Evolutionary conservation across 768 basidiomycete species (phyloP).

Genomic region (Ramaria sp.): DNA sequence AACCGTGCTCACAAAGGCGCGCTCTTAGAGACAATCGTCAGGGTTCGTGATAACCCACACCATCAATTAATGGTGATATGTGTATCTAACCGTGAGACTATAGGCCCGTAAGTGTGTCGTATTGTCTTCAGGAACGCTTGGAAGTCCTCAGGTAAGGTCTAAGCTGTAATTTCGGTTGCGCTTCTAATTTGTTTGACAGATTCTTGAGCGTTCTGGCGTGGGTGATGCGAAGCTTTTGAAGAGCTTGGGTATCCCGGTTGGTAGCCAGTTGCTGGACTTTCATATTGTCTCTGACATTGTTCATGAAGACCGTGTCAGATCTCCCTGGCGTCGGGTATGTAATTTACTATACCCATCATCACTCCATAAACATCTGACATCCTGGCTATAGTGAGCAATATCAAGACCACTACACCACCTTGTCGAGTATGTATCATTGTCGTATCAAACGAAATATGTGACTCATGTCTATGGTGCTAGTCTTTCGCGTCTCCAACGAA

Average conservation of each 20-base stretch:
- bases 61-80: not conserved
- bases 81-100: constrained; percentile 18
- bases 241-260: constrained; percentile 8
- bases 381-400: constrained; percentile 43
- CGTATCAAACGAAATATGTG: not conserved
- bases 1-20: constrained; percentile 44
- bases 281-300: constrained; percentile 27
- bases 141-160: constrained; percentile 40
- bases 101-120: constrained; percentile 59
- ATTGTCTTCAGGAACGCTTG: constrained; percentile 54
- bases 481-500: constrained; percentile 60
- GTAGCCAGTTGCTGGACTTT: not conserved
- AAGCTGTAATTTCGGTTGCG: not conserved
- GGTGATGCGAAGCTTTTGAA: constrained; percentile 44
- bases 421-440: constrained; percentile 35
- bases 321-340: constrained; percentile 56
- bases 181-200: constrained; percentile 21
- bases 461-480: constrained; percentile 19
- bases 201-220: constrained; percentile 64
- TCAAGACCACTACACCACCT: constrained; percentile 66
- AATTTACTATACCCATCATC: not conserved
- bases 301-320: constrained; percentile 52
- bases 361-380: not conserved
- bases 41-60: not conserved
- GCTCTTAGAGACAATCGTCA: constrained; percentile 46